Evolutionary conservation across 2,329 filamentous ascomycete species (phyloP).

Genomic region (Waltergamsia citrina): DNA sequence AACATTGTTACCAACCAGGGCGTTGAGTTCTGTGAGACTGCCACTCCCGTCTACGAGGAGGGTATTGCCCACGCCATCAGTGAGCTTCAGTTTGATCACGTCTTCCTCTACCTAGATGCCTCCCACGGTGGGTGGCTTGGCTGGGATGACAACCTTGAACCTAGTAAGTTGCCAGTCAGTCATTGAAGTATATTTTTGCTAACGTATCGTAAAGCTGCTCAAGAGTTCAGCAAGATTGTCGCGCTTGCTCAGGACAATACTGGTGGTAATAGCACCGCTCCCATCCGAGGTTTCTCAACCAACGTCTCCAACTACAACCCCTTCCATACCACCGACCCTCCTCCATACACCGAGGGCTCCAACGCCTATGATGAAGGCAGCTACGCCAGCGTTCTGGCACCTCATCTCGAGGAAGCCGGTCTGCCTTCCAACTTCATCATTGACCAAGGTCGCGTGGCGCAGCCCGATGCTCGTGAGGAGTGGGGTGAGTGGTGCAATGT

Average conservation of each 20-base stretch:
- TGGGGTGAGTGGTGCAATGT: conserved; percentile 37
- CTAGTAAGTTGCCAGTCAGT: neutral
- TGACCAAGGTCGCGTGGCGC: conserved; percentile 30
- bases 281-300: conserved; percentile 30
- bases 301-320: conserved; percentile 33
- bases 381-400: conserved; percentile 27
- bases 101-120: conserved; percentile 30
- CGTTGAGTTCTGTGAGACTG: conserved; percentile 24
- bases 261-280: conserved; percentile 8
- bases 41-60: conserved; percentile 25
- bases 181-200: neutral
- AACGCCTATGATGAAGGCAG: conserved; percentile 28
- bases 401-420: conserved; percentile 24
- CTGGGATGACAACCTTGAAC: conserved; percentile 16
- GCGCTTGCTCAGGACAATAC: conserved; percentile 13
- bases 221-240: conserved; percentile 28
- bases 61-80: conserved; percentile 30
- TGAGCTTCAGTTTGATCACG: conserved; percentile 23
- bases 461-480: conserved; percentile 22
- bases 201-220: conserved; percentile 21
- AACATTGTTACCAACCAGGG: conserved; percentile 30
- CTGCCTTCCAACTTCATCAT: conserved; percentile 33
- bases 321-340: conserved; percentile 24
- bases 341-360: conserved; percentile 29
- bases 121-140: conserved; percentile 34